phyloP scores from a whole-genome alignment of 805 yeast genomes.

The Hanseniaspora vineae region DNA sequence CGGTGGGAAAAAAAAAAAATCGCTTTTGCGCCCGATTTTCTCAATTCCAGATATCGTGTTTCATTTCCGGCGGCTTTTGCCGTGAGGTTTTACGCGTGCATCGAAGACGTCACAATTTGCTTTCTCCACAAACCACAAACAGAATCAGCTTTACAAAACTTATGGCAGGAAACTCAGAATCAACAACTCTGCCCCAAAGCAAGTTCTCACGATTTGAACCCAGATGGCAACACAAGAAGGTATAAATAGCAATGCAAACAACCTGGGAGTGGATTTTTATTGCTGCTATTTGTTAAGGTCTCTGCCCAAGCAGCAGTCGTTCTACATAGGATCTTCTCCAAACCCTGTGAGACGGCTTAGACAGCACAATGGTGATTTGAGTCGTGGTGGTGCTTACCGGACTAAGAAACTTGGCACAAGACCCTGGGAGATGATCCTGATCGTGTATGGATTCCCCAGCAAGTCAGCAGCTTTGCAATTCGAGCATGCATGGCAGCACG shows the following conservation, averaged over 20 bases:
- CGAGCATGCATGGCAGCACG: conserved; percentile 79
- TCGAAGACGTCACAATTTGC: no score
- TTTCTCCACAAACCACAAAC: no score
- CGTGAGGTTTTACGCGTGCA: no score
- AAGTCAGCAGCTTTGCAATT: conserved; percentile 61
- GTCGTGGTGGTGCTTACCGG: conserved; percentile 52
- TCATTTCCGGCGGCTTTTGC: no score
- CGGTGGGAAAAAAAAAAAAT: no score
- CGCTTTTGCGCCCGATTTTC: no score
- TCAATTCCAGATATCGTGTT: no score
- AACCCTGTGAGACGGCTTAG: conserved; percentile 54
- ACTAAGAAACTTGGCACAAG: conserved; percentile 45
- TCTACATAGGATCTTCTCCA: conserved; percentile 76
- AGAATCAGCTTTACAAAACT: no score
- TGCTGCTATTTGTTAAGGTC: conserved; percentile 64
- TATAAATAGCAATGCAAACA: not conserved
- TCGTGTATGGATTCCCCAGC: conserved; percentile 63
- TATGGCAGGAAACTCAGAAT: no score
- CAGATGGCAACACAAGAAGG: not conserved
- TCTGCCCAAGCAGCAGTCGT: conserved; percentile 39
- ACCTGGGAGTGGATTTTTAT: conserved; percentile 29
- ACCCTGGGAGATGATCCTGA: conserved; percentile 61
- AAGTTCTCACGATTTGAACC: no score
- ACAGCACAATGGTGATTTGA: conserved; percentile 66
- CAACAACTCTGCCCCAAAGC: no score